Percentiles rank a stretch among this genome's conserved stretches.
phyloP scores from a whole-genome alignment of 208 protist genomes.

The Angomonas ambiguus region DNA sequence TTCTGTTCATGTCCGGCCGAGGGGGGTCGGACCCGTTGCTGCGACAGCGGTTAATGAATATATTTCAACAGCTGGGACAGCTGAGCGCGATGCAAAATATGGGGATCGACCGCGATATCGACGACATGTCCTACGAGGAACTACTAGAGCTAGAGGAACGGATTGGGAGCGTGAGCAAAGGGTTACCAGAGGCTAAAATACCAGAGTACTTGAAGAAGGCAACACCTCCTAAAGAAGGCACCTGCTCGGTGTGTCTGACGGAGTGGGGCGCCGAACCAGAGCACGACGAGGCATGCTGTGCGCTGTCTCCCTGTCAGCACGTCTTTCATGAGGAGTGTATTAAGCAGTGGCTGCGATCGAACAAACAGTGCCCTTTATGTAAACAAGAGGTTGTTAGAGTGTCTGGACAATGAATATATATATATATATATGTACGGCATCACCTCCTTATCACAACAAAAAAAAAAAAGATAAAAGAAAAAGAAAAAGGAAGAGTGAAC shows the following conservation, averaged over 20 bases:
- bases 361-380: conserved; percentile 74
- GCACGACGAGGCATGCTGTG: background rate
- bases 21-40: background rate
- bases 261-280: conserved; percentile 25
- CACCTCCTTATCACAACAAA: background rate
- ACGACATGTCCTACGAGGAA: conserved; percentile 88
- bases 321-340: conserved; percentile 75
- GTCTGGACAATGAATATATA: too few relatives aligned
- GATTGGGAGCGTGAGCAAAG: conserved; percentile 81
- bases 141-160: conserved; percentile 76
- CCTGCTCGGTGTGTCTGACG: conserved; percentile 64
- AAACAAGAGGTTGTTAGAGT: conserved; percentile 47
- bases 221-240: conserved; percentile 23
- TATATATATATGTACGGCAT: too few relatives aligned
- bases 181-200: conserved; percentile 35
- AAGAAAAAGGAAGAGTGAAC: too few relatives aligned
- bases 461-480: background rate
- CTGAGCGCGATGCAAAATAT: conserved; percentile 37
- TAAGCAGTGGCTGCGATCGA: conserved; percentile 46
- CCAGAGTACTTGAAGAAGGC: conserved; percentile 22
- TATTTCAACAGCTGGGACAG: conserved; percentile 24
- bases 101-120: conserved; percentile 66
- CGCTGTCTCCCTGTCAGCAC: conserved; percentile 56
- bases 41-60: conserved; percentile 5
- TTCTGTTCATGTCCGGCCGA: background rate